A percentile compares a stretch with the other conserved stretches of the same genome.
phyloP scores from a whole-genome alignment of 371 early-diverging fungal genomes.

The Rhizopus microsporus region DNA sequence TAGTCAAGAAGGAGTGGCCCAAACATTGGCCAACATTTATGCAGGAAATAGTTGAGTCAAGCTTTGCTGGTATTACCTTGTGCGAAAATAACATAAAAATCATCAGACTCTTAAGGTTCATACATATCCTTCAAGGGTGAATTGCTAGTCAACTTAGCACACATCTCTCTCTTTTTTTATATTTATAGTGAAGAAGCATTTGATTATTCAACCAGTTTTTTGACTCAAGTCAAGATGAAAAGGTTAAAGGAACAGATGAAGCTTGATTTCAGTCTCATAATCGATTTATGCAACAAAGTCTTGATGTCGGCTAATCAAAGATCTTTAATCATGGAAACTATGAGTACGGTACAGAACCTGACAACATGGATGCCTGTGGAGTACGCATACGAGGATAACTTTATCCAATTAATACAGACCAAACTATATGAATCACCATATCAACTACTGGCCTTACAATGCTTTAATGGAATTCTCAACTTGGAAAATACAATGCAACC shows the following conservation, averaged over 20 bases:
- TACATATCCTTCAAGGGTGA: background rate
- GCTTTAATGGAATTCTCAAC: conserved; percentile 23
- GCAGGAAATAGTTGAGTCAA: conserved; percentile 91
- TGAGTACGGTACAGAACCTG: conserved; percentile 71
- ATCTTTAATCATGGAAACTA: conserved; percentile 77
- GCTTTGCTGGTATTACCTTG: conserved; percentile 80
- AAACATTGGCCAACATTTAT: conserved; percentile 98
- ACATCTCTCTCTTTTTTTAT: no score
- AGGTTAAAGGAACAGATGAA: conserved; percentile 89
- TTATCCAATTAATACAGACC: conserved; percentile 13
- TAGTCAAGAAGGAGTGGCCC: conserved; percentile 99
- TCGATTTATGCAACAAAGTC: conserved; percentile 90
- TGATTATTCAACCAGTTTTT: conserved; percentile 89
- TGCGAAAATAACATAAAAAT: conserved; percentile 99
- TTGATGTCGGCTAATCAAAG: conserved; percentile 67
- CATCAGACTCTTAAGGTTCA: conserved; percentile 85
- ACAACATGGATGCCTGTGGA: conserved; percentile 28
- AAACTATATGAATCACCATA: conserved; percentile 4
- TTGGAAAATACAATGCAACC: conserved; percentile 1
- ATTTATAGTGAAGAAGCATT: conserved; percentile 90
- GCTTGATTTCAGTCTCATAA: conserved; percentile 90
- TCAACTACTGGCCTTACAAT: conserved; percentile 18
- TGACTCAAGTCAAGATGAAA: conserved; percentile 89
- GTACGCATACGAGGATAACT: conserved; percentile 18
- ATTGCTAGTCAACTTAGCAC: background rate